Base-by-base conservation (phyloP, 306 rosid genomes). In the Castanea sativa region DNA sequence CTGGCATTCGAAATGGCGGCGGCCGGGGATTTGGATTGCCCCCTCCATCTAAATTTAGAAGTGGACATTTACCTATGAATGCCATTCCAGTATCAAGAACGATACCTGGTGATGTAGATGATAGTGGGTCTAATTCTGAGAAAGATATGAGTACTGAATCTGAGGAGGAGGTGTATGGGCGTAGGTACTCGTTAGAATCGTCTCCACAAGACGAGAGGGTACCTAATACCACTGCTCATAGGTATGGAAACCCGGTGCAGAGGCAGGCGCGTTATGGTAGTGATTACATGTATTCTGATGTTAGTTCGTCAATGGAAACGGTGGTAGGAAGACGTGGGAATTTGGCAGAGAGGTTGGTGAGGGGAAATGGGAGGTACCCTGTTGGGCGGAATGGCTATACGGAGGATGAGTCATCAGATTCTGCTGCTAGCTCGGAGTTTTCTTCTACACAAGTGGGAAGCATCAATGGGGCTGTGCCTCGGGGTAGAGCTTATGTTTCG, bases 271-370 rank as follows among this genome's bases (percentile, higher is more conserved):
- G 43, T 53, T 87, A 88, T 79, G 93, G 77, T 3, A 90, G 96
- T 78, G 98, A 96, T 81, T 84, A 82, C 68, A 68, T 89, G 3
- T 89, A 88, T 74, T 96, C 99, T 7, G 98, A 96, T 71, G 93
- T 96, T n/a, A 89, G 93, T 82, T 93, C 99, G 2, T 96, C 99
- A 0, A 88, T 92, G 91, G 99, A 96, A 80, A 93, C 97, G 30
- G 69, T 87, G 76, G 86, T 60, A 23, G 86, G 92, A 51, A 86
- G 92, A 76, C 71, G 75, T 33, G 87, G 89, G 53, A 53, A 30
- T 69, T 52, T 43, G 80, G 71, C 84, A 15, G 87, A 88, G 80
- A 81, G 85, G 3, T 52, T 81, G 77, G 65, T 52, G 71, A 76
- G 80, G 72, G 83, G 75, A 77, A 25, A 52, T 55, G 87, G 87